Conservation (phyloP, 169 alveolate species). For the Prorocentrum cordatum region DNA sequence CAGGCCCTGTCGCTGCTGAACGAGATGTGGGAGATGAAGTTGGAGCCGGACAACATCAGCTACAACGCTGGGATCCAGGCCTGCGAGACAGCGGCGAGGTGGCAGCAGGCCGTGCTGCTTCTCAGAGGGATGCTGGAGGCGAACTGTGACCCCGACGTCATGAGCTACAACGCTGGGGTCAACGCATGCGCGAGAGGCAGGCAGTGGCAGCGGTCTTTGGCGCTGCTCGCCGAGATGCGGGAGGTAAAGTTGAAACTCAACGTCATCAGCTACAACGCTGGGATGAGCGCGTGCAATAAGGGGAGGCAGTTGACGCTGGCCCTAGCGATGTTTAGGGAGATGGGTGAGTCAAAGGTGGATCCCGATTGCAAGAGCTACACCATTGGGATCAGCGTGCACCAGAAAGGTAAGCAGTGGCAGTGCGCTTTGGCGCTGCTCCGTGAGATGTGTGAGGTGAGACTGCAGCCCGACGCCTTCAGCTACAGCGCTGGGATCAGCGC, state of each 20-base stretch:
- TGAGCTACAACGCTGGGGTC: slow-evolving; percentile 6
- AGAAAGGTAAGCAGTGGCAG: no score
- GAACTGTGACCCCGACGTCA: neutral
- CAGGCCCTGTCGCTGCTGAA: neutral
- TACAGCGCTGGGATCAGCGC: no score
- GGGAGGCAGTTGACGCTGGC: neutral
- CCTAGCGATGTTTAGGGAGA: neutral
- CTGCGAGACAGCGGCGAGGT: slow-evolving; percentile 1
- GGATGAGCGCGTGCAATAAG: neutral
- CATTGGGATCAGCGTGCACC: no score
- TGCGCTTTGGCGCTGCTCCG: no score
- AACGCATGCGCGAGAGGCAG: neutral
- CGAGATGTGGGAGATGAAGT: neutral
- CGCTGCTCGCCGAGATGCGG: neutral
- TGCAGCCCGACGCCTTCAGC: no score
- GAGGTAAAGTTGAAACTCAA: neutral
- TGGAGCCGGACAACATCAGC: neutral
- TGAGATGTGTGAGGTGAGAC: no score
- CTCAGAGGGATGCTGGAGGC: neutral
- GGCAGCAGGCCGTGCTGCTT: neutral
- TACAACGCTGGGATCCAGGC: slow-evolving; percentile 2
- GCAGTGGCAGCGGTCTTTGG: neutral
- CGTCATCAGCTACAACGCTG: slow-evolving; percentile 20
- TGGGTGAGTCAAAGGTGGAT: no score
- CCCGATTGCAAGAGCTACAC: no score